Evolutionary conservation across 176 grass and related monocot genomes (phyloP), one percentile per base, ranked within the genome.

Genomic region (Chloris gayana): DNA sequence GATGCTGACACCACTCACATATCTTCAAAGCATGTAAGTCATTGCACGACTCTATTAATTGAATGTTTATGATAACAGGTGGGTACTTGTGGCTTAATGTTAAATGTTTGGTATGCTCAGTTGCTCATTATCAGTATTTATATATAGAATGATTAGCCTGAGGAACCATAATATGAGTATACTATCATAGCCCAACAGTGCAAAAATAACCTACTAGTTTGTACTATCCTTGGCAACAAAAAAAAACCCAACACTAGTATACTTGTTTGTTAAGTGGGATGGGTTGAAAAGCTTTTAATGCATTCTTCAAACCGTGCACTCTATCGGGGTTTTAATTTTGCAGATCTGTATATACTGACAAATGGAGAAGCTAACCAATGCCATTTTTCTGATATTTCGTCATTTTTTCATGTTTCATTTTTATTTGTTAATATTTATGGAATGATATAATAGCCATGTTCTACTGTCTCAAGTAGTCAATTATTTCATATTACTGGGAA

Each of bases 11-110:
- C 19, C 53, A 62, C 30, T 33, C 25, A 37, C 50, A 62, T 64
- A 74, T 68, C 24, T 61, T 18, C 67, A 14, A 73, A 84, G 50
- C 59, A 49, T 67, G 61, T 83, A 79, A 74, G 69, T 79, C 54
- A 24, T 27, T 64, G 7, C 14, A 46, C 10, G 32, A 6, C 42
- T 76, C 64, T 53, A 70, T 70, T 72, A 15, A 13, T 60, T 60
- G 57, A 27, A 26, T 60, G 24, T 74, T 62, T 70, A 56, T 38
- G 54, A 54, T 19, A 9, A 21, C 38, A 75, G 29, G 61, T 31
- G 35, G 70, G 51, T 46, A 70, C 5, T 24, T 80, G 29, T 4
- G 73, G 69, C 0, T 17, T 79, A 14, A 3, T 42, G 14, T 77
- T 67, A 34, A 0, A 8, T 72, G 0, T 69, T 79, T 51, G 5